Base-by-base conservation (phyloP, 2,329 filamentous ascomycete species). In the Pseudogymnoascus sp. region DNA sequence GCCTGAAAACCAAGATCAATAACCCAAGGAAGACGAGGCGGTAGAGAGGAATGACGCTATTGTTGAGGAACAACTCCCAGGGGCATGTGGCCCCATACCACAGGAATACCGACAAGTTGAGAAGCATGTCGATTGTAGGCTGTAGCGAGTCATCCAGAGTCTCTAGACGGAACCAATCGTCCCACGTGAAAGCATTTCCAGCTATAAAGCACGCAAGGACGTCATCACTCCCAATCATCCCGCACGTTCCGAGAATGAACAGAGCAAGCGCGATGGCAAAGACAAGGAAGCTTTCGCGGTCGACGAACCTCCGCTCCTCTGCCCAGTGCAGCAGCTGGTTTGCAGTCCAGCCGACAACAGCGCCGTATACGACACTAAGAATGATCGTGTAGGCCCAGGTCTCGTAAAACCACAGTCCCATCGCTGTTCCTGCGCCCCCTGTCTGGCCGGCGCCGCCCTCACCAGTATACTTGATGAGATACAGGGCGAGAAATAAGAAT, bases 141-240 rank as follows among this genome's bases (percentile, higher is more conserved):
- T 96, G 91, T 25, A 96, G 82, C 2, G 89, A 92, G 73, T 96
- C 92, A 68, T 96, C 92, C 70, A 88, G 79, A 0, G 92, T 96
- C 74, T 93, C 89, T 1, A 92, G 78, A 0, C 92, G 88, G 75
- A 96, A 96, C 90, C 90, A 93, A 75, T 95, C 91, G 73, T 96
- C 91, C 85, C 90, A 92, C 0, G 90, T 96, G 69, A 96, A 95
- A 1, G 84, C 85, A 71, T 96, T 96, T 1, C 92, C 92, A 1
- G 92, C 92, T 68, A 96, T 86, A 73, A 96, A 96, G 77, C 91
- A 96, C 1, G 92, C 92, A 6, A 96, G 81, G 0, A 96, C 88
- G 70, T 96, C 92, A 71, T 96, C 92, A 21, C 86, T 93, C 1
- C 91, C 92, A 48, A 96, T 82, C 83, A 1, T 90, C 90, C 92